phyloP scores from a whole-genome alignment of 768 basidiomycete genomes.

The Neoboletus brunneissimus region DNA sequence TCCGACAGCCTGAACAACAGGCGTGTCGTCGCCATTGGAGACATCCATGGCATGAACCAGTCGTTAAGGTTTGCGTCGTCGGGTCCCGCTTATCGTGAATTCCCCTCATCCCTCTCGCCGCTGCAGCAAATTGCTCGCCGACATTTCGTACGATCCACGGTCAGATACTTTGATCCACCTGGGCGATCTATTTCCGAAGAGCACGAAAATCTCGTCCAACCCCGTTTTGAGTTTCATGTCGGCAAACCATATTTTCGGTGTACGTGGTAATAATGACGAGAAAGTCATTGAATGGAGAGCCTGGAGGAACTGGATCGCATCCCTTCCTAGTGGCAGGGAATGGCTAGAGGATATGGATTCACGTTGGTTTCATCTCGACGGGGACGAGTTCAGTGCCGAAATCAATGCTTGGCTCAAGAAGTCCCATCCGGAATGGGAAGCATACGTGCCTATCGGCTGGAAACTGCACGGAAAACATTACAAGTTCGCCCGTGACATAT shows the following conservation, averaged over 20 bases:
- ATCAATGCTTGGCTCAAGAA: constrained; percentile 41
- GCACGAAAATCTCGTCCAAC: constrained; percentile 52
- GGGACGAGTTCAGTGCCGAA: constrained; percentile 21
- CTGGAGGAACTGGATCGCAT: constrained; percentile 79
- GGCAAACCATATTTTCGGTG: constrained; percentile 63
- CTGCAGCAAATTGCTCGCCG: constrained; percentile 56
- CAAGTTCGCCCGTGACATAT: constrained; percentile 64
- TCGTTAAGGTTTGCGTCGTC: constrained; percentile 56
- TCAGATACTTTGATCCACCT: constrained; percentile 75
- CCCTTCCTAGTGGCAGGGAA: constrained; percentile 37
- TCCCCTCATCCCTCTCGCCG: neutral
- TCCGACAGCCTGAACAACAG: constrained; percentile 35
- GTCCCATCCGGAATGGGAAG: constrained; percentile 43
- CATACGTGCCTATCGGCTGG: constrained; percentile 65
- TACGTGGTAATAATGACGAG: constrained; percentile 95
- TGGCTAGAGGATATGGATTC: constrained; percentile 58
- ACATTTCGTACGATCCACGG: constrained; percentile 55
- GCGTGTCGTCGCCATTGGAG: constrained; percentile 78
- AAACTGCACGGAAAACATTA: constrained; percentile 75
- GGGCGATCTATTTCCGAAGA: constrained; percentile 79
- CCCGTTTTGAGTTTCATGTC: constrained; percentile 65
- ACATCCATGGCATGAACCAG: constrained; percentile 80
- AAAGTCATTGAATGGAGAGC: constrained; percentile 83
- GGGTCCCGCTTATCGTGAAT: neutral
- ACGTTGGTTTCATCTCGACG: constrained; percentile 38